A percentile compares a stretch with the other conserved stretches of the same genome.
Conservation (phyloP, 139 green algal species). For the Raphidocelis subcapitata region DNA sequence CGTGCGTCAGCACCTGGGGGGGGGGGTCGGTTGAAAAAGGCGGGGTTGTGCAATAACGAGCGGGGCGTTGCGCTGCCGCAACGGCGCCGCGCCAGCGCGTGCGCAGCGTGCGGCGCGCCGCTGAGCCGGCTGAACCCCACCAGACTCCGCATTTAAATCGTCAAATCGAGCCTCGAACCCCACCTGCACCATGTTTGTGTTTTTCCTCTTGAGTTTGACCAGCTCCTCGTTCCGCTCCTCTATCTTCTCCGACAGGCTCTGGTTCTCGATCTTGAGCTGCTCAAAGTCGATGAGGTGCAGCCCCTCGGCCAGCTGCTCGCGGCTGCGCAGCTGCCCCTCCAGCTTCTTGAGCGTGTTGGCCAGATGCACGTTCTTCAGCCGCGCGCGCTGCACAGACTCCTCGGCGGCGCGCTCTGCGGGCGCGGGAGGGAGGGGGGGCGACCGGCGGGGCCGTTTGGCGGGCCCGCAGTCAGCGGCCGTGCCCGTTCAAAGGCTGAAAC, state of each 20-base stretch:
- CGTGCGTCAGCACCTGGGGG: slow-evolving; percentile 75
- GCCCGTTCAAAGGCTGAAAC: no score
- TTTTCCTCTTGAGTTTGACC: slow-evolving; percentile 84
- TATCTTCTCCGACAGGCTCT: slow-evolving; percentile 82
- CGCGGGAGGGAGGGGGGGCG: no score
- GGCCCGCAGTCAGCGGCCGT: no score
- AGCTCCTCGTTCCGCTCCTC: slow-evolving; percentile 89
- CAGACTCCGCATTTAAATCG: no score
- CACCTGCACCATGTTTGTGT: slow-evolving; percentile 77
- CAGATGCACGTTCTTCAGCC: slow-evolving; percentile 70
- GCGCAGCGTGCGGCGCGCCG: not conserved
- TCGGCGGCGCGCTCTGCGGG: slow-evolving; percentile 48
- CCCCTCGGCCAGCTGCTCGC: slow-evolving; percentile 71
- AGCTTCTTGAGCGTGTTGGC: slow-evolving; percentile 40
- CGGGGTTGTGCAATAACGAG: not conserved
- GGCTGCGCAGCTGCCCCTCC: slow-evolving; percentile 27
- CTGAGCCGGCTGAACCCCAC: not conserved
- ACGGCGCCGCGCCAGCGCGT: not conserved
- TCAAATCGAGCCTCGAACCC: not conserved
- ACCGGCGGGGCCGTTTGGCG: no score
- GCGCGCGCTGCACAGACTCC: slow-evolving; percentile 61
- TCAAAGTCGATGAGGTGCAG: slow-evolving; percentile 95
- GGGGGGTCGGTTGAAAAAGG: not conserved
- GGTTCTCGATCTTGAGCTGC: slow-evolving; percentile 94
- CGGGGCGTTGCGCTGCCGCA: not conserved